Percentiles rank a stretch among this genome's conserved stretches.
phyloP scores from a whole-genome alignment of 208 protist species.

The Sergeia podlipaevii region DNA sequence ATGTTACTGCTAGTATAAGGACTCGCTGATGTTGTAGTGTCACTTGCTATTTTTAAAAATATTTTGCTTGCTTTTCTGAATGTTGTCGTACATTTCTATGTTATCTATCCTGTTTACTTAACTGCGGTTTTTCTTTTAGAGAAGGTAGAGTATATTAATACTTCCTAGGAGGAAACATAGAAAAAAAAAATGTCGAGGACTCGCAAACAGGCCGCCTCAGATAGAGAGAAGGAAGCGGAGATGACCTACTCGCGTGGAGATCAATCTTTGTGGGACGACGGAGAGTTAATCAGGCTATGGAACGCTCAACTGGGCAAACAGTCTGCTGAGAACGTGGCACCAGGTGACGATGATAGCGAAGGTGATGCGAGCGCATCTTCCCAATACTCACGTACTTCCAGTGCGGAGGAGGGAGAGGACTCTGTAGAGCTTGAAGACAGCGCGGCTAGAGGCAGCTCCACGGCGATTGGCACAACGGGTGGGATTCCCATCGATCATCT shows the following conservation, averaged over 20 bases:
- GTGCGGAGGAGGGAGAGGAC: background rate
- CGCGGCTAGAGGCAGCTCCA: background rate
- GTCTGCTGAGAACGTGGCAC: background rate
- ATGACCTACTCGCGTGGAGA: conserved; percentile 41
- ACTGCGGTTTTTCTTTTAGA: background rate
- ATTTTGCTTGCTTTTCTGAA: conserved; percentile 2
- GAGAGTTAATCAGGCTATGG: conserved; percentile 68
- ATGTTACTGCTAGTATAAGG: background rate
- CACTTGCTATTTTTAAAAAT: conserved; percentile 7
- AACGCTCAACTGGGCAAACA: conserved; percentile 53
- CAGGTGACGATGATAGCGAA: background rate
- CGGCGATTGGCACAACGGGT: background rate
- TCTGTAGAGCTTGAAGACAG: background rate
- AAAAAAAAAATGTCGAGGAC: background rate
- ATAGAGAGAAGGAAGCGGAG: background rate
- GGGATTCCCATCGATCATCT: conserved; percentile 14
- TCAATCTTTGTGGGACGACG: conserved; percentile 77
- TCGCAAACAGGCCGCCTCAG: conserved; percentile 1
- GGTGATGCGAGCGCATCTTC: background rate
- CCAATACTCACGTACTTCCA: background rate
- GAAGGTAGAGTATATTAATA: background rate
- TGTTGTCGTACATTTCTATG: background rate
- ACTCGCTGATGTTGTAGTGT: background rate
- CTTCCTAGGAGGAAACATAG: background rate
- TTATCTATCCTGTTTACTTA: conserved; percentile 4